Percentiles rank a stretch among this genome's conserved stretches.
Conservation (phyloP, 169 alveolate species). For the Plasmodium sp. region DNA sequence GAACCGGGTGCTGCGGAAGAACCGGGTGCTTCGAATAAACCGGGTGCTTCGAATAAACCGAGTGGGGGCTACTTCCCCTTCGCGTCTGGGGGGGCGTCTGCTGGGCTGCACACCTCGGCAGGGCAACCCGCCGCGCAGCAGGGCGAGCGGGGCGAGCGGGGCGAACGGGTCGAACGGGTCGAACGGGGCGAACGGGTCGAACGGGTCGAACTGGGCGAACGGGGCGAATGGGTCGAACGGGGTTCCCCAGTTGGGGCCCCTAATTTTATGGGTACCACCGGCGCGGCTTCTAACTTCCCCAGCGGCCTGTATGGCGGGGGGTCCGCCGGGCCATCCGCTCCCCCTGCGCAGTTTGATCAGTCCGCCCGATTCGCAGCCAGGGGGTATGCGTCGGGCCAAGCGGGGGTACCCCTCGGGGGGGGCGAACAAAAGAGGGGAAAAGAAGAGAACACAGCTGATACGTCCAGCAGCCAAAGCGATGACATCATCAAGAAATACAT, state of each 20-base stretch:
- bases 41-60: neutral
- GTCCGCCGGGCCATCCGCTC: neutral
- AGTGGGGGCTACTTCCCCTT: neutral
- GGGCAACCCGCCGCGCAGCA: neutral
- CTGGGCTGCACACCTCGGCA: neutral
- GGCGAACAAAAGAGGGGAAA: neutral
- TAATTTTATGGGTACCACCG: neutral
- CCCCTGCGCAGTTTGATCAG: too few species aligned
- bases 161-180: too few species aligned
- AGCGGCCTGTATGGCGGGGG: neutral
- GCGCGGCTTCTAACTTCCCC: neutral
- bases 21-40: too few species aligned
- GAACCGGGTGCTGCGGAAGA: too few species aligned
- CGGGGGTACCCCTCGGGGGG: neutral
- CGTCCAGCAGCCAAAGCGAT: neutral
- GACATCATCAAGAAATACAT: constrained; percentile 39
- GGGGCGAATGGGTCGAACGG: too few species aligned
- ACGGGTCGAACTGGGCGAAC: too few species aligned
- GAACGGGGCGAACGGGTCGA: too few species aligned
- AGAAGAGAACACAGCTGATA: neutral
- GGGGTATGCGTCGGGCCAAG: neutral
- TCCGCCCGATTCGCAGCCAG: neutral
- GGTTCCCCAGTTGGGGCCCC: neutral
- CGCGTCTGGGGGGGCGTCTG: neutral
- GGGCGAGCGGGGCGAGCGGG: neutral